Evolutionary conservation across 1,139 yeast genomes (phyloP).

Genomic region (Kurtzmaniella quercitrusa): DNA sequence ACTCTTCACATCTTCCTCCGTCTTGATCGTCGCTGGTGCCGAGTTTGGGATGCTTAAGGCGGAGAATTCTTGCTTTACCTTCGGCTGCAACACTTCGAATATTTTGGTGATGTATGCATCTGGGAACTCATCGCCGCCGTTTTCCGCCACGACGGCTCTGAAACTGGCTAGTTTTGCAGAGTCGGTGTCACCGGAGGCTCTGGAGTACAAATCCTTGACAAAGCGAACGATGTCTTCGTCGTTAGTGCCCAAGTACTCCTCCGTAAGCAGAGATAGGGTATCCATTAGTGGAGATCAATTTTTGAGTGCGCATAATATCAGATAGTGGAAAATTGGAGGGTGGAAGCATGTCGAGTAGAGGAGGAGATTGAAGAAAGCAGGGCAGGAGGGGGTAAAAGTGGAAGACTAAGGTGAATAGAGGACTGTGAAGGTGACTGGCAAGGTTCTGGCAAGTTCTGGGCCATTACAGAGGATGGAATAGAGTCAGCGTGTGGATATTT

Average conservation of each 20-base stretch:
- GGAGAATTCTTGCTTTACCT: constrained; percentile 12
- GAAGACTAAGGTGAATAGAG: no score
- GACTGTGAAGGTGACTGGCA: no score
- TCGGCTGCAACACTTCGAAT: constrained; percentile 19
- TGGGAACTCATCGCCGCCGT: constrained; percentile 66
- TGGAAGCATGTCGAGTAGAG: no score
- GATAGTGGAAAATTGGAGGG: no score
- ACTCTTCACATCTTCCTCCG: constrained; percentile 5
- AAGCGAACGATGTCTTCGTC: constrained; percentile 49
- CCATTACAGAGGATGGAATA: no score
- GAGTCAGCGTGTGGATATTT: no score
- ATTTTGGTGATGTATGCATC: constrained; percentile 35
- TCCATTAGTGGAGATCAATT: not conserved
- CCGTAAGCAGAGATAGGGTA: constrained; percentile 6
- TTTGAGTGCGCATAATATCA: not conserved
- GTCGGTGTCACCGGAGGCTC: constrained; percentile 18
- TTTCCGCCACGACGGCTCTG: constrained; percentile 38
- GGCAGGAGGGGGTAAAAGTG: no score
- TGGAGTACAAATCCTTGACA: constrained; percentile 44
- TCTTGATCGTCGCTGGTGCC: not conserved
- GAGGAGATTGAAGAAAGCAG: no score
- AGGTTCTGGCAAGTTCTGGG: no score
- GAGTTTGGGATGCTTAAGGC: constrained; percentile 16
- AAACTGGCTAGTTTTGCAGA: constrained; percentile 28
- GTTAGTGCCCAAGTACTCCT: constrained; percentile 9